Conservation (phyloP, 192 early-diverging fungal species). For the Gorgonomyces haynaldii region DNA sequence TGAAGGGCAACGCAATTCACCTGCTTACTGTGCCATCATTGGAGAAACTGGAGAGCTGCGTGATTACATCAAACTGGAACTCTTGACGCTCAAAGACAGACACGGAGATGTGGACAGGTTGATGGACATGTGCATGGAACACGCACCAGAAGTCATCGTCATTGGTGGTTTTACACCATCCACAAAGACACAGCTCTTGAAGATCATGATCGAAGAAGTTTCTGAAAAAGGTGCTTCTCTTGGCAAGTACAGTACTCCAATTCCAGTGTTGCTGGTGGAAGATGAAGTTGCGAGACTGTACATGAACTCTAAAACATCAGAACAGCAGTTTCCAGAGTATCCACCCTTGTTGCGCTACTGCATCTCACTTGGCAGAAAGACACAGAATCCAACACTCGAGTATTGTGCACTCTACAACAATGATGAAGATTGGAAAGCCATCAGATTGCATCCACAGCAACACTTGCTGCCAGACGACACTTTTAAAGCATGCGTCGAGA, state of each 20-base stretch:
- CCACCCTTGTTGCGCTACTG: constrained; percentile 71
- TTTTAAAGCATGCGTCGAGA: constrained; percentile 58
- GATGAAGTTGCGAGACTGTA: constrained; percentile 83
- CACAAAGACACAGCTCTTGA: constrained; percentile 59
- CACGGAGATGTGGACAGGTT: constrained; percentile 34
- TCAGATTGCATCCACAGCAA: constrained; percentile 70
- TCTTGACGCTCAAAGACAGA: constrained; percentile 16
- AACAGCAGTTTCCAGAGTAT: constrained; percentile 54
- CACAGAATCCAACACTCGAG: constrained; percentile 73
- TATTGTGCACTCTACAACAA: constrained; percentile 63
- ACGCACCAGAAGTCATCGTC: constrained; percentile 64
- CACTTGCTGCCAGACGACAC: constrained; percentile 55
- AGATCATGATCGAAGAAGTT: constrained; percentile 42
- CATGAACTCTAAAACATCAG: constrained; percentile 63
- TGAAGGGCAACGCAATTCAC: constrained; percentile 44
- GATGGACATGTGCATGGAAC: constrained; percentile 41
- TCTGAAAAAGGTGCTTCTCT: constrained; percentile 2
- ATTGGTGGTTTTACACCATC: constrained; percentile 66
- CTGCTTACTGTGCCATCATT: constrained; percentile 54
- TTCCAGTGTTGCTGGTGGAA: constrained; percentile 55
- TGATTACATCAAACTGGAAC: constrained; percentile 52
- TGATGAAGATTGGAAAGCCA: constrained; percentile 25
- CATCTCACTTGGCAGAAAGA: constrained; percentile 65
- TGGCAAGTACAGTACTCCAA: constrained; percentile 3
- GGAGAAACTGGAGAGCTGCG: constrained; percentile 62